Conservation (phyloP, 2,329 filamentous ascomycete genomes). For the Exophiala spinifera region DNA sequence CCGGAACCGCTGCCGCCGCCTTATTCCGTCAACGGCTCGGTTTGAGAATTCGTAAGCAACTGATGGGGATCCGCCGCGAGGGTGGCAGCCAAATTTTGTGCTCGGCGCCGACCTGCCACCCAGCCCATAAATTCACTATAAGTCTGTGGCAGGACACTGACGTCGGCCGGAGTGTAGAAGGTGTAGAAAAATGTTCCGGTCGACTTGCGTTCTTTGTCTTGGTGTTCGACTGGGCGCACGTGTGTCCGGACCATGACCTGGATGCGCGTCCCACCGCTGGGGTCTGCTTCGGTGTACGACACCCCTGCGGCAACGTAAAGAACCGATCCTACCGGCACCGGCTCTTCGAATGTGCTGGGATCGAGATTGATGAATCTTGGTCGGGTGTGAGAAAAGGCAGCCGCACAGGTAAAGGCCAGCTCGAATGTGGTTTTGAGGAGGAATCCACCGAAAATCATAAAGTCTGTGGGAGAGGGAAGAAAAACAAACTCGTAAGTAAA, state of each 20-base stretch:
- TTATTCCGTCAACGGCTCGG: slow-evolving; percentile 23
- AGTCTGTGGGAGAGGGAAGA: no score
- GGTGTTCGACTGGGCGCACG: slow-evolving; percentile 69
- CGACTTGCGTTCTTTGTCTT: slow-evolving; percentile 54
- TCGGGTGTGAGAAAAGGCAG: slow-evolving; percentile 65
- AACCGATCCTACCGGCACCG: slow-evolving; percentile 71
- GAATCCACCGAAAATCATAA: slow-evolving; percentile 74
- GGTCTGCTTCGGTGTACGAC: slow-evolving; percentile 65
- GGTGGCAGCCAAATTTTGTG: slow-evolving; percentile 50
- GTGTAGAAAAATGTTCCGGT: slow-evolving; percentile 77
- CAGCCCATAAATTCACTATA: slow-evolving; percentile 66
- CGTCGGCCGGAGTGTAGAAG: slow-evolving; percentile 62
- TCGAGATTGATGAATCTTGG: slow-evolving; percentile 71
- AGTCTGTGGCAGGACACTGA: slow-evolving; percentile 63
- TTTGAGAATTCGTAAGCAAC: slow-evolving; percentile 13
- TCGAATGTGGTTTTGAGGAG: slow-evolving; percentile 73
- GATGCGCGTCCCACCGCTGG: slow-evolving; percentile 56
- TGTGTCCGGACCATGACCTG: slow-evolving; percentile 70
- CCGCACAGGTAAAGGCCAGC: slow-evolving; percentile 71
- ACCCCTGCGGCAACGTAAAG: slow-evolving; percentile 70
- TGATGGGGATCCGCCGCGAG: slow-evolving; percentile 27
- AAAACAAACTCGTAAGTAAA: no score
- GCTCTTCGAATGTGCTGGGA: slow-evolving; percentile 71
- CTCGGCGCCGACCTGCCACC: slow-evolving; percentile 58
- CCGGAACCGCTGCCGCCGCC: background rate